Evolutionary conservation across 257 asterid genomes (phyloP).

Genomic region (Solanum lycopersicoides): DNA sequence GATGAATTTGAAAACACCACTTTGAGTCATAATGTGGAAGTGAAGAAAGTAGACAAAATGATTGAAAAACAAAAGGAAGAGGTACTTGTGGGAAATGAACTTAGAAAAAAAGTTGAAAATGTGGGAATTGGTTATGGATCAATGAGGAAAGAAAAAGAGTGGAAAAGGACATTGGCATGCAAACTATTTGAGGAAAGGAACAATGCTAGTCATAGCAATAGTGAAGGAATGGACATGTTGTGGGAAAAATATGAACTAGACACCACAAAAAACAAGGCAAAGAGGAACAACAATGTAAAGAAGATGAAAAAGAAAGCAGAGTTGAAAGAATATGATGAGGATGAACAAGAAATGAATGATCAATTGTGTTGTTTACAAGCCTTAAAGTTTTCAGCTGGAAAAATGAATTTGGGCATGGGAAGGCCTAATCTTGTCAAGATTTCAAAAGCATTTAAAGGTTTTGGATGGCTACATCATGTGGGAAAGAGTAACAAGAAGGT

Average conservation of each 20-base stretch:
- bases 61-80: background rate
- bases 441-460: conserved; percentile 71
- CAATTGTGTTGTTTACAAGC: conserved; percentile 72
- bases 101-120: conserved; percentile 1
- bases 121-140: conserved; percentile 30
- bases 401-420: conserved; percentile 69
- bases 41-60: background rate
- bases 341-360: conserved; percentile 14
- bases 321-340: background rate
- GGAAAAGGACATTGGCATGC: conserved; percentile 84
- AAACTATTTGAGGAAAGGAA: conserved; percentile 15
- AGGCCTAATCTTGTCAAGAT: conserved; percentile 68
- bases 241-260: conserved; percentile 77
- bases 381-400: conserved; percentile 60
- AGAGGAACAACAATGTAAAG: background rate
- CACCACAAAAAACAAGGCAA: conserved; percentile 1
- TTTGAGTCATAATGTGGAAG: conserved; percentile 8
- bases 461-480: conserved; percentile 75
- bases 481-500: conserved; percentile 70
- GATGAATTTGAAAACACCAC: conserved; percentile 5
- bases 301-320: background rate
- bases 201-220: background rate
- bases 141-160: conserved; percentile 73
- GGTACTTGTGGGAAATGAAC: background rate
- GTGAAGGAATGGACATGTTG: conserved; percentile 14